Evolutionary conservation across 177 flowering plant species (phyloP).

Genomic region (Vitis hybrid): DNA sequence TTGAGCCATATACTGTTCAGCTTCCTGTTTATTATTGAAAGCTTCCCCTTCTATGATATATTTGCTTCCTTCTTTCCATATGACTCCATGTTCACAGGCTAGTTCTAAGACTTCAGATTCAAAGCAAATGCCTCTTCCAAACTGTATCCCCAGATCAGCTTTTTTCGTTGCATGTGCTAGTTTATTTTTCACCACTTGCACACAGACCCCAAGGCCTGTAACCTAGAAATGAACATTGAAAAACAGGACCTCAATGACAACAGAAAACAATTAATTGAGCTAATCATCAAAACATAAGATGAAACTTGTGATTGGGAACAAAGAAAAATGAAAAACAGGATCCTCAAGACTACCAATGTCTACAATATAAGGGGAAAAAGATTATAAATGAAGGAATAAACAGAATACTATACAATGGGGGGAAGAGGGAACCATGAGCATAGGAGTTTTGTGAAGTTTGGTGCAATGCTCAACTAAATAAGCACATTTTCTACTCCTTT

Average conservation of each 20-base stretch:
- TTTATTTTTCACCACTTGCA: conserved; percentile 80
- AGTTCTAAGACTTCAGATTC: conserved; percentile 72
- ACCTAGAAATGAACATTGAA: conserved; percentile 32
- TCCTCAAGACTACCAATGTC: no score
- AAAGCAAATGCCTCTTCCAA: conserved; percentile 62
- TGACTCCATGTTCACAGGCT: conserved; percentile 70
- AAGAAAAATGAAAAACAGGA: no score
- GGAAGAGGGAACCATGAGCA: no score
- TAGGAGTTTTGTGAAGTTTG: no score
- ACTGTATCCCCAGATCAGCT: conserved; percentile 61
- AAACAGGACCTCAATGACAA: not conserved
- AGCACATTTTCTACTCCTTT: no score
- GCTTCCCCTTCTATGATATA: conserved; percentile 53
- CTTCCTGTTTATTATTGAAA: conserved; percentile 44
- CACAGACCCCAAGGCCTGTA: conserved; percentile 59
- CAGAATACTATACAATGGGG: no score
- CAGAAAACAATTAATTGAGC: not conserved
- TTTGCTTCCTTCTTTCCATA: conserved; percentile 42
- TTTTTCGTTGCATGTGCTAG: conserved; percentile 64
- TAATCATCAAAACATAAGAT: not conserved
- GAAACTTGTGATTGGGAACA: no score
- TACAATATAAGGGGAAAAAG: no score
- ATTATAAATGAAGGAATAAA: no score
- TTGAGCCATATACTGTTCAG: conserved; percentile 49
- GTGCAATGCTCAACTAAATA: no score